Evolutionary conservation across 768 basidiomycete genomes (phyloP).

Genomic region (Brasilioporus rufonigricans): DNA sequence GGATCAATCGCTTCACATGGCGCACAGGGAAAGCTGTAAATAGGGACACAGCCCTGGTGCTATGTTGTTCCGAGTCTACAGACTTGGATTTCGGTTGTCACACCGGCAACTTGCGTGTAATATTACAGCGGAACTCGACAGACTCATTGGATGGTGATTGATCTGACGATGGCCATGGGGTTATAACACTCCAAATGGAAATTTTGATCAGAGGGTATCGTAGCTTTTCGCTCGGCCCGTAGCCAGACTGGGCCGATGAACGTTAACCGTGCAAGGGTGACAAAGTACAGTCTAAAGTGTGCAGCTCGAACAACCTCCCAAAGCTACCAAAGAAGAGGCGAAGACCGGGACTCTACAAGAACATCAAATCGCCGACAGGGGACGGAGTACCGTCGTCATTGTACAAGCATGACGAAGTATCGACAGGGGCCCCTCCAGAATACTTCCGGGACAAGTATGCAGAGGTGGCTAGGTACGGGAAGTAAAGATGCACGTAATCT

Average conservation of each 20-base stretch:
- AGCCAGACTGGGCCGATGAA: too few relatives aligned
- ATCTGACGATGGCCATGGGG: too few relatives aligned
- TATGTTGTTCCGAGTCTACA: not conserved
- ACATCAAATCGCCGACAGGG: slow-evolving; percentile 25
- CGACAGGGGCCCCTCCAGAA: slow-evolving; percentile 12
- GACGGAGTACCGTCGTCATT: slow-evolving; percentile 30
- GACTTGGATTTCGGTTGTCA: too few relatives aligned
- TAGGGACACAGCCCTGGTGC: slow-evolving; percentile 5
- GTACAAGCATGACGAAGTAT: slow-evolving; percentile 34
- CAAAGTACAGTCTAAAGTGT: not conserved
- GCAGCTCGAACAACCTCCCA: not conserved
- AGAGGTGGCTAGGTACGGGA: slow-evolving; percentile 37
- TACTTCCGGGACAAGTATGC: slow-evolving; percentile 24
- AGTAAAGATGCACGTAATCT: slow-evolving; percentile 34
- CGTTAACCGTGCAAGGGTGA: too few relatives aligned
- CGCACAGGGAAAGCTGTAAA: not conserved
- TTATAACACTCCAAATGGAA: too few relatives aligned
- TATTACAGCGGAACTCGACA: too few relatives aligned
- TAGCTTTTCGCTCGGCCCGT: too few relatives aligned
- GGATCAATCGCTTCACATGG: not conserved
- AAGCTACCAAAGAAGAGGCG: not conserved
- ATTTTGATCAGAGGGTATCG: too few relatives aligned
- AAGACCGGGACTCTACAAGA: not conserved
- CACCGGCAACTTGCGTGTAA: too few relatives aligned
- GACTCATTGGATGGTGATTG: too few relatives aligned